Base-by-base conservation (phyloP, 2,329 filamentous ascomycete species). In the Scedosporium dehoogii region DNA sequence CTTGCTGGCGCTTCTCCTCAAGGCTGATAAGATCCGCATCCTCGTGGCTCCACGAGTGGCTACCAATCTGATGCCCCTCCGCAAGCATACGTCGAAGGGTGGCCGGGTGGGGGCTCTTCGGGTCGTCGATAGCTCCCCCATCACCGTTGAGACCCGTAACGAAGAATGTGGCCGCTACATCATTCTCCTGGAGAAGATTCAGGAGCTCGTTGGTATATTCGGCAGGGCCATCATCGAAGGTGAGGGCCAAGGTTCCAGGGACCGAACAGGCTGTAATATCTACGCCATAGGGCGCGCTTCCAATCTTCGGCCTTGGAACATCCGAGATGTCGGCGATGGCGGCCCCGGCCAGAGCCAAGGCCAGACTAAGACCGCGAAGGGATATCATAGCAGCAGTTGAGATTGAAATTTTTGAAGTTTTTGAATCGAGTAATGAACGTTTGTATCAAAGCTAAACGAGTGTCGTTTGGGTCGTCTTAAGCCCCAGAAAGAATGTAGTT, bases 1-100 rank as follows among this genome's bases (percentile, higher is more conserved):
- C 75, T 66, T 82, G 74, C 6, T 71, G 65, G 61, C 64, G 66
- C 60, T 73, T 72, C n/a, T 73, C 67, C 1, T 70, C 68, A 12
- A 69, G 69, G 60, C 69, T 71, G 57, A 76, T 66, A n/a, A 67
- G 51, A 63, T 73, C 72, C 16, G 81, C 70, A 63, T 80, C 71
- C 29, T 72, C 72, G 66, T 81, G 79, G 14, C 77, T 74, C 77
- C 76, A 80, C 68, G 77, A 79, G 66, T 78, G 85, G 16, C 78
- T 81, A 63, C 80, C 85, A 63, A 87, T 75, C 70, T 87, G 85
- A 70, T 87, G 85, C 7, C 82, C 82, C 6, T 81, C 78, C 42
- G 70, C 65, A 63, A 78, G 65, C 77, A 83, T 83, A 64, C 81
- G 79, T 42, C 67, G 65, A 57, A 77, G 71, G 18, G 70, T 66